Base-by-base conservation (phyloP, 768 basidiomycete species). In the Porpolomopsis calyptriformis region DNA sequence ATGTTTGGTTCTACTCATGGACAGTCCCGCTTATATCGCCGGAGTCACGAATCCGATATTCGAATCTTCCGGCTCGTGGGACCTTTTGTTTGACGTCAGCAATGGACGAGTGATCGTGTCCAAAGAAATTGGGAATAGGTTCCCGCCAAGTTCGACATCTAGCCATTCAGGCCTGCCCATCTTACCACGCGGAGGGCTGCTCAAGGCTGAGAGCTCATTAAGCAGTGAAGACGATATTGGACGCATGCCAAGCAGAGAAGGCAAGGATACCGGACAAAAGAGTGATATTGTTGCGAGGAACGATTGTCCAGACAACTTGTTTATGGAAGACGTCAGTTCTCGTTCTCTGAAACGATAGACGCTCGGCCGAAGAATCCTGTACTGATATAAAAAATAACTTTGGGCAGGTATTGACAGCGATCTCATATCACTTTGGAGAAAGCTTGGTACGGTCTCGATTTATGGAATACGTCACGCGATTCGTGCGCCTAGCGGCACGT, bases 1-100 rank as follows among this genome's bases (percentile, higher is more conserved):
- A n/a, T n/a, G n/a, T n/a, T n/a, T n/a, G n/a, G n/a, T n/a, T n/a
- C n/a, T n/a, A n/a, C n/a, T n/a, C n/a, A n/a, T n/a, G n/a, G n/a
- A n/a, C n/a, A 91, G 90, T 31, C 82, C 86, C 3, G 94, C 89
- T 10, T 99, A 83, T 58, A 92, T 99, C 43, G 96, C 93, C 8
- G 96, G 96, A 1, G 94, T 98, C 2, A 93, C 89, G 1, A 99
- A 99, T 56, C 96, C 93, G 2, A 91, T 97, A 38, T 97, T 97
- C 63, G 90, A 94, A 56, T 71, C 83, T 1, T 76, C 84, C 0
- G 78, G 82, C 0, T 73, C 77, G 10, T 99, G 96, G 96, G 96
- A 99, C 61, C 68, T 99, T 6, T 69, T 97, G 33, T 86, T 94
- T 61, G 91, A 98, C 58, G 80, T 97, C 50, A 84, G 88, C 40